Evolutionary conservation across 2,329 filamentous ascomycete species (phyloP).

Genomic region (Scopulariopsis brevicaulis): DNA sequence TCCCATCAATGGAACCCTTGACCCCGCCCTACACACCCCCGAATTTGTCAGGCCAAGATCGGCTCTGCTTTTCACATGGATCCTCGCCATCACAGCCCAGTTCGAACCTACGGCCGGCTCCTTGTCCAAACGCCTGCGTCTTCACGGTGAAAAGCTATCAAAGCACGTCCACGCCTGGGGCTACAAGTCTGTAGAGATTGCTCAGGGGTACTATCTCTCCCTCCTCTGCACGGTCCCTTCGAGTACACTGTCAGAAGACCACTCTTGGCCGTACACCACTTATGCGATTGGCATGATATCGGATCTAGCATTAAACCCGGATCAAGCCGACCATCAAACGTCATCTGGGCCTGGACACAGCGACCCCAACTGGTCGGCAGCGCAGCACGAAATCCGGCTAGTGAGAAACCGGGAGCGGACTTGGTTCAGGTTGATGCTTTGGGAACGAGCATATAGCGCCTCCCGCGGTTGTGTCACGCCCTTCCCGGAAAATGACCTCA

Average conservation of each 20-base stretch:
- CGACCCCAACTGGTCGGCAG: not conserved
- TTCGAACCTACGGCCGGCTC: not conserved
- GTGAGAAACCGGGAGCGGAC: not conserved
- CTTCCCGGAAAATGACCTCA: not conserved
- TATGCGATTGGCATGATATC: not conserved
- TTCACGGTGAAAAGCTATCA: not conserved
- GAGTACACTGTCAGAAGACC: not conserved
- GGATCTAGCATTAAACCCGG: not conserved
- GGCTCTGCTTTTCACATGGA: not conserved
- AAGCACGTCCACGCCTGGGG: not conserved
- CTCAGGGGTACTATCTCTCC: not conserved
- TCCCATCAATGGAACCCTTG: not conserved
- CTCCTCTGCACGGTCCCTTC: not conserved
- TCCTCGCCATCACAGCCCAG: not conserved
- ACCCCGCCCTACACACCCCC: not conserved
- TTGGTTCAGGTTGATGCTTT: not conserved
- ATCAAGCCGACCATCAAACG: not conserved
- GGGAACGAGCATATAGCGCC: not conserved
- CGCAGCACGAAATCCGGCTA: not conserved
- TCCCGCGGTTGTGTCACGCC: not conserved
- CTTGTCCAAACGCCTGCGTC: not conserved
- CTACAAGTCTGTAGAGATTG: not conserved
- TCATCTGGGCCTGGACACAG: not conserved
- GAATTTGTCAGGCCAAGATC: not conserved
- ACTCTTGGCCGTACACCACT: not conserved